A percentile compares a stretch with the other conserved stretches of the same genome.
These are phyloP conservation scores for Tribonema minus DNA, from an alignment of 108 stramenopile genomes.

Conservation along the genomic window DNA sequence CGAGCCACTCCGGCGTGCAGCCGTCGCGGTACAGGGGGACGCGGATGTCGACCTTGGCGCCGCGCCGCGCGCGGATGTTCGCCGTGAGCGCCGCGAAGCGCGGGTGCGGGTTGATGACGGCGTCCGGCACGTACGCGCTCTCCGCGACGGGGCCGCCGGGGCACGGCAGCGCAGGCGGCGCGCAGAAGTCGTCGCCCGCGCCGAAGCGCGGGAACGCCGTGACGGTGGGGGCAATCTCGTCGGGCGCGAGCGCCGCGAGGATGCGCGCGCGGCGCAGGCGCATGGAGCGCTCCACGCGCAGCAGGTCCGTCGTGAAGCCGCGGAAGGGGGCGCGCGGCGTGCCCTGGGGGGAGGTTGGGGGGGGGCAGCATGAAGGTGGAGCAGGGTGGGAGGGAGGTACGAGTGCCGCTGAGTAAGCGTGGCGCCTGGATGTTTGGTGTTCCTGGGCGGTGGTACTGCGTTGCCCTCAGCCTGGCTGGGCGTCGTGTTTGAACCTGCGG, in stretches of 20 bases:
- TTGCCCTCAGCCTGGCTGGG: too few species aligned
- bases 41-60: slow-evolving; percentile 79
- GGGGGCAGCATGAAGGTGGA: slow-evolving; percentile 74
- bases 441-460: too few species aligned
- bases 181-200: slow-evolving; percentile 21
- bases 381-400: slow-evolving; percentile 51
- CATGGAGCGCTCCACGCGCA: slow-evolving; percentile 93
- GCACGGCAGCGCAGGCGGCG: slow-evolving; percentile 52
- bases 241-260: slow-evolving; percentile 63
- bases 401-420: not conserved
- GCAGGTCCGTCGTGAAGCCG: slow-evolving; percentile 73
- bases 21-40: slow-evolving; percentile 86
- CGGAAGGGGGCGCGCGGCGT: slow-evolving; percentile 86
- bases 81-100: slow-evolving; percentile 88
- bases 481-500: too few species aligned
- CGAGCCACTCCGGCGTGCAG: slow-evolving; percentile 70
- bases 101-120: slow-evolving; percentile 95
- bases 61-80: slow-evolving; percentile 84
- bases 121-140: slow-evolving; percentile 87
- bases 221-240: slow-evolving; percentile 88
- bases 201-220: slow-evolving; percentile 18
- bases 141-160: slow-evolving; percentile 70
- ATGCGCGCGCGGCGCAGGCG: slow-evolving; percentile 79
- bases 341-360: slow-evolving; percentile 66
- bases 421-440: too few species aligned